Base-by-base conservation (phyloP, 805 yeast species). In the Soucietia sequanensis region DNA sequence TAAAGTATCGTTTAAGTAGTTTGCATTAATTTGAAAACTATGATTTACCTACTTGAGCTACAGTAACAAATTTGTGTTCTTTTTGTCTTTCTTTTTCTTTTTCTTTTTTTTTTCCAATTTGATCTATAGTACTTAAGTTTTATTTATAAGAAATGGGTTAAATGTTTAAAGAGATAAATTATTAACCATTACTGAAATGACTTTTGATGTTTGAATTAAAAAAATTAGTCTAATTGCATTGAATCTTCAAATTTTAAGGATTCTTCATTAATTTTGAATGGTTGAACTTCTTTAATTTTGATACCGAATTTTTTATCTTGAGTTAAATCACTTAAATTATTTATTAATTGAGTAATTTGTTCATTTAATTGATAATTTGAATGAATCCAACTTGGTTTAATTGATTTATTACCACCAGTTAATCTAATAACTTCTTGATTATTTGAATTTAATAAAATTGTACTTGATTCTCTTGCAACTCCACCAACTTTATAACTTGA, bases 331-430 rank as follows among this genome's bases (percentile, higher is more conserved):
- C 76, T 72, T 56, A 85, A 68, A 41, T 78, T 75, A 42, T 68
- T 55, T 28, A 80, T 70, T 36, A 76, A 74, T 36, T 70, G 67
- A 11, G 44, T 41, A 37, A 51, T 69, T 5, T 67, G 63, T 30
- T 76, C 78, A 20, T 70, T 59, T 37, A 91, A 62, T 58, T 81
- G 81, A 62, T 69, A 80, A 27, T 75, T 67, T 18, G 96, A 86
- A 56, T 90, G 96, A 28, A 85, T 83, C 93, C 95, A 93, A 47
- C 87, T 78, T 48, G 96, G 90, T 40, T 75, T 72, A 34, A 80
- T 72, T 17, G 81, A 70, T 48, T 73, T 70, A 24, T 68, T 58
- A 31, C 95, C 95, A 30, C 97, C 97, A 18, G 91, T 78, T 44
- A 91, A 71, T 56, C 95, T 76, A 37, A 90, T 60, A 12, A 84